phyloP scores from a whole-genome alignment of 164 flowering plant species.

The Berberis thunbergii region DNA sequence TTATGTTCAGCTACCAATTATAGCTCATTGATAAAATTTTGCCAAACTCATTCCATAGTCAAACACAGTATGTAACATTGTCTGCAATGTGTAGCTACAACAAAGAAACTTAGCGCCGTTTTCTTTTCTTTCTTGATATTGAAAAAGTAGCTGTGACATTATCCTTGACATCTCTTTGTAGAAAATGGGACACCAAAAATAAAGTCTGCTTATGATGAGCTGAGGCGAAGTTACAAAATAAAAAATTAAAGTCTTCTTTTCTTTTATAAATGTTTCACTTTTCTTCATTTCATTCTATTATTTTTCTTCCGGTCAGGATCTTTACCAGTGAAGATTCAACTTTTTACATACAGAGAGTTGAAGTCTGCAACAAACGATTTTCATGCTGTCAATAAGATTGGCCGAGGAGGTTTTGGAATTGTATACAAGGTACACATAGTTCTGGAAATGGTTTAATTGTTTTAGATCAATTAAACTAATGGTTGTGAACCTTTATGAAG shows the following conservation, averaged over 20 bases:
- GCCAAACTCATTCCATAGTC: too few species aligned
- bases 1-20: too few species aligned
- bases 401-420: conserved; percentile 76
- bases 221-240: too few species aligned
- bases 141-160: too few species aligned
- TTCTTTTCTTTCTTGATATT: too few species aligned
- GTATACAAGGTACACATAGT: conserved; percentile 51
- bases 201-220: not conserved
- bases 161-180: not conserved
- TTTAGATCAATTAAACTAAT: too few species aligned
- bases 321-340: conserved; percentile 26
- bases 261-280: not conserved
- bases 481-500: too few species aligned
- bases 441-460: not conserved
- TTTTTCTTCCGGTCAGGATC: conserved; percentile 18
- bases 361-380: conserved; percentile 50
- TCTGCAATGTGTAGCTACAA: too few species aligned
- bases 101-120: too few species aligned
- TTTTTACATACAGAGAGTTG: conserved; percentile 44
- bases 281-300: conserved; percentile 1
- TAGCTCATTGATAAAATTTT: too few species aligned
- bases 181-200: not conserved
- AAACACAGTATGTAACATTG: too few species aligned
- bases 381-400: conserved; percentile 45
- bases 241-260: not conserved